Evolutionary conservation across 1,284 basidiomycete genomes (phyloP), one percentile per base, ranked within the genome.

Genomic region (Thelephora terrestris): DNA sequence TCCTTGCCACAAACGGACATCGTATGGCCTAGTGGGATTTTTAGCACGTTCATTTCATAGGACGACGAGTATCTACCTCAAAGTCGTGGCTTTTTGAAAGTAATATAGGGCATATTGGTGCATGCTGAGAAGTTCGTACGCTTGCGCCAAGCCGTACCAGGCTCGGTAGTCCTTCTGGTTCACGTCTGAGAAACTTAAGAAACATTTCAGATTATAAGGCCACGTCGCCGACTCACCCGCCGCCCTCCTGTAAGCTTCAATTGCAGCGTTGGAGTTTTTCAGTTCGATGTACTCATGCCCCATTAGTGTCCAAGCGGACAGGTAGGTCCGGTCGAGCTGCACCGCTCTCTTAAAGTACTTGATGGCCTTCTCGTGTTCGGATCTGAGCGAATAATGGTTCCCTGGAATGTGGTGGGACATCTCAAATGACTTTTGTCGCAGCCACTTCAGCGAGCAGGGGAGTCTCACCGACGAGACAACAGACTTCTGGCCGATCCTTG

Each of bases 221-320:
- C 21, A 45, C 35, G 14, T 37, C 21, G n/a, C n/a, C 27, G 20
- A 67, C 85, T 51, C 64, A 92, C 92, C 91, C 52, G 98, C 84
- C 48, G 95, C 96, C 60, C 92, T 79, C 44, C 96, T 79, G 67
- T 99, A 99, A 24, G 93, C 91, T 67, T 98, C 96, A 48, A 98
- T 95, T 1, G 96, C 96, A 2, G 96, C 95, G 71, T 98, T 94
- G 16, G 91, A 91, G 66, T 99, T 99, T 68, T 98, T 98, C 77
- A 98, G 82, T 69, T 99, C 96, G 48, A 99, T 87, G 61, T 92
- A 99, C 65, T 98, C 96, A 65, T 99, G 96, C 0, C 96, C 96
- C 85, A 99, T 92, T 53, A 99, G 67, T n/a, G 95, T 98, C 96
- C 96, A 99, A 4, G 96, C 96, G 3, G 91, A 87, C 20, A 98